Conservation (phyloP, 75 land plant genomes). For the Larix kaempferi region DNA sequence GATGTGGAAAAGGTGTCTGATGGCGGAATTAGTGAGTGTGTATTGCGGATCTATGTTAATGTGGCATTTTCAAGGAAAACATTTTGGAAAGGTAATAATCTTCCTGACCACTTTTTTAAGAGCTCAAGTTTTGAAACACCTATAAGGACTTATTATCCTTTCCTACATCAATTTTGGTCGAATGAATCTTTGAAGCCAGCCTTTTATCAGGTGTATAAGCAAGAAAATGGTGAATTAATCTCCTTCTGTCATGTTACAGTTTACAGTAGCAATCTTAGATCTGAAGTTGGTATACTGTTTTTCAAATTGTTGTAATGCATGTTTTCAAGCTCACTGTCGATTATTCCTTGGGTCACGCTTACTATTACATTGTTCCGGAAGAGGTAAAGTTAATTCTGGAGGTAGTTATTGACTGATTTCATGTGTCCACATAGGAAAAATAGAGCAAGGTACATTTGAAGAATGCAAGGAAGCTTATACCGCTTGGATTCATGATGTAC, state of each 20-base stretch:
- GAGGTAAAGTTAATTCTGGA: neutral
- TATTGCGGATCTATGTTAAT: conserved; percentile 65
- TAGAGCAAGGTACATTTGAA: conserved; percentile 87
- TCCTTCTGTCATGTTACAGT: neutral
- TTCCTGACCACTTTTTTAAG: neutral
- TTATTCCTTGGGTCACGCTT: neutral
- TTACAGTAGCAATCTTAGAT: neutral
- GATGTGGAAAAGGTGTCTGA: conserved; percentile 49
- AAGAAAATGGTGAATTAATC: neutral
- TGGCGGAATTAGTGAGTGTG: conserved; percentile 34
- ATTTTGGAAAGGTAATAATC: conserved; percentile 70
- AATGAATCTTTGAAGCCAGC: neutral
- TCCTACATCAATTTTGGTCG: neutral
- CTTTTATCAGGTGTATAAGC: neutral
- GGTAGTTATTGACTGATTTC: neutral
- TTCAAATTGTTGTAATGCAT: neutral
- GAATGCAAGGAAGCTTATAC: conserved; percentile 87
- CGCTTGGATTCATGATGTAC: conserved; percentile 70
- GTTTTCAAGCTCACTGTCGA: neutral
- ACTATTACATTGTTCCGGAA: neutral
- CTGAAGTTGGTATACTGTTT: neutral
- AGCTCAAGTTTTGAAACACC: neutral
- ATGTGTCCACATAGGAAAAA: conserved; percentile 61
- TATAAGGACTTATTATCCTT: neutral
- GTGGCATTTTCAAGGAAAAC: conserved; percentile 91